Evolutionary conservation across 768 basidiomycete genomes (phyloP), one percentile per base, ranked within the genome.

Genomic region (Rhodotorula graminis): DNA sequence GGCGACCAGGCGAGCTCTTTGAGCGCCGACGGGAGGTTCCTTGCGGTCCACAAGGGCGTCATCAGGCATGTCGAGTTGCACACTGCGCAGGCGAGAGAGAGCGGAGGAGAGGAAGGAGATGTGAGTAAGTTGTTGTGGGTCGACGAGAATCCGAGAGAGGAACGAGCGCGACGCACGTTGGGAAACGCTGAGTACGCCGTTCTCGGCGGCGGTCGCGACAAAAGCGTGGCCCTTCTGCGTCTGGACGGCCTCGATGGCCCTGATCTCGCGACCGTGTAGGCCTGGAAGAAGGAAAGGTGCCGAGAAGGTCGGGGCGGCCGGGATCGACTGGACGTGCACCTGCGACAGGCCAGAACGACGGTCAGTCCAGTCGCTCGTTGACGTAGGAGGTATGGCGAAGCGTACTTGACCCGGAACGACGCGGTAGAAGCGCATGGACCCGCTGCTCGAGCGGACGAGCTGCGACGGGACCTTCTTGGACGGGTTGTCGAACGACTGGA

Each of bases 181-280:
- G 3, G 58, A 60, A 21, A 70, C 31, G 23, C 50, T 64, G 23
- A 70, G 44, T 11, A 65, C 69, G 2, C 69, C 69, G 42, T 70
- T 70, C 59, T 70, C 69, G 16, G 69, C 64, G 4, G 58, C 69
- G 2, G 49, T 70, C 57, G 69, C 69, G 25, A 70, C 25, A 1
- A 70, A 27, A 8, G 56, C 11, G 2, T 16, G 23, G 29, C 44
- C 37, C 0, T 47, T n/a, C 8, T n/a, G 19, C 12, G 37, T 18
- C 0, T 18, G 12, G 2, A 40, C 11, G 12, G 23, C 25, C 49
- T 64, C 50, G 50, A 61, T 18, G 0, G 69, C 63, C 1, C 69
- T 49, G 42, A 70, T 55, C 29, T 70, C 69, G 27, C 69, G 69
- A 3, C 69, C 69, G 29, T 70, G 69, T 18, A 70, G 42, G 1